Percentiles rank a stretch among this genome's conserved stretches.
Conservation (phyloP, 1,284 basidiomycete species). For the Trametes hirsuta region DNA sequence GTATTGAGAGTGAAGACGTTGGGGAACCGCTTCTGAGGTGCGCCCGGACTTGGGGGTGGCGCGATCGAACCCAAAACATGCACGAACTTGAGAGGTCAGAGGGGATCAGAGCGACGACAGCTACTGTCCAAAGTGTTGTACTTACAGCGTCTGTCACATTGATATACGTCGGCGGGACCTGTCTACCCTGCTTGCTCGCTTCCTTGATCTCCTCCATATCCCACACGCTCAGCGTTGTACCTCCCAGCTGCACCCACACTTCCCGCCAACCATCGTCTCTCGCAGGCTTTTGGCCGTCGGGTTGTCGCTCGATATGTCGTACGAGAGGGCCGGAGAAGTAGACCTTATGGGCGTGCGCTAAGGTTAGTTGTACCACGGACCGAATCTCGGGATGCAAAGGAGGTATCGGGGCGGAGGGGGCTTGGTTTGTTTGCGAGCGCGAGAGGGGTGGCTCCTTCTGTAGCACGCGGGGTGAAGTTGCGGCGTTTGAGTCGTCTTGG, state of each 20-base stretch:
- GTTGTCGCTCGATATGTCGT: slow-evolving; percentile 70
- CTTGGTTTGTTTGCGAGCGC: slow-evolving; percentile 13
- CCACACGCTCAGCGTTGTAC: slow-evolving; percentile 92
- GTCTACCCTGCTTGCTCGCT: slow-evolving; percentile 76
- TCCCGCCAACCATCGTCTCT: slow-evolving; percentile 87
- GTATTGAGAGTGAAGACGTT: slow-evolving; percentile 94
- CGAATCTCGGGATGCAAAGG: slow-evolving; percentile 79
- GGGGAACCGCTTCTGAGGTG: slow-evolving; percentile 59
- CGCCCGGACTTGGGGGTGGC: slow-evolving; percentile 50
- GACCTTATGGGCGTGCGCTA: slow-evolving; percentile 75
- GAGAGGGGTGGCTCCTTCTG: slow-evolving; percentile 8
- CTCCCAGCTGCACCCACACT: slow-evolving; percentile 94
- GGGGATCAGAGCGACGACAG: slow-evolving; percentile 2
- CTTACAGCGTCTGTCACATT: slow-evolving; percentile 87
- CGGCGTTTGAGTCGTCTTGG: background rate
- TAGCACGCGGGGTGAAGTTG: slow-evolving; percentile 3
- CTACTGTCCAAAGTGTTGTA: slow-evolving; percentile 7
- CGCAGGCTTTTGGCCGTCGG: slow-evolving; percentile 73
- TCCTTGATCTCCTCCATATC: slow-evolving; percentile 85
- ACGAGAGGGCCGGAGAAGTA: slow-evolving; percentile 84
- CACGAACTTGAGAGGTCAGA: slow-evolving; percentile 52
- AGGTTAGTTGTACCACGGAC: slow-evolving; percentile 69
- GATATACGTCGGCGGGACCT: slow-evolving; percentile 86
- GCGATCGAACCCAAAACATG: slow-evolving; percentile 77
- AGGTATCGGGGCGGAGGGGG: slow-evolving; percentile 28